These are phyloP conservation scores for Cyclostephanos invisitatus DNA, from an alignment of 108 stramenopile genomes.

Conservation along the genomic window DNA sequence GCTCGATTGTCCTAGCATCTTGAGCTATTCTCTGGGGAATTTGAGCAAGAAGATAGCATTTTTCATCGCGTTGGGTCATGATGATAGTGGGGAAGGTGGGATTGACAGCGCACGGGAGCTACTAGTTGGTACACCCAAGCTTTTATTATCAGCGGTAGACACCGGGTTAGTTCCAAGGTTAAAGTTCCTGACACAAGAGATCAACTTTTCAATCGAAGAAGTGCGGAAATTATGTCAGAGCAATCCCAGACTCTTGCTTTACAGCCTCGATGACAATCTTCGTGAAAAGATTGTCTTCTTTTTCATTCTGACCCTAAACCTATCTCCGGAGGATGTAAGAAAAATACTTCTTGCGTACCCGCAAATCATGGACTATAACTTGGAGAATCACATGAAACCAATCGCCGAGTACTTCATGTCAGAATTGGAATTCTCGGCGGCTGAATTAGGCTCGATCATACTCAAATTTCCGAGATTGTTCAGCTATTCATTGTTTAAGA, in stretches of 20 bases:
- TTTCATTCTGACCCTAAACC: constrained; percentile 69
- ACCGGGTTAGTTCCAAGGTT: constrained; percentile 65
- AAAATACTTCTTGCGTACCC: constrained; percentile 70
- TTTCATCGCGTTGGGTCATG: constrained; percentile 66
- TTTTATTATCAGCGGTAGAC: constrained; percentile 58
- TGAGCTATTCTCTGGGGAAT: constrained; percentile 65
- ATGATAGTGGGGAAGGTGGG: constrained; percentile 18
- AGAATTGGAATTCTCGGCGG: constrained; percentile 60
- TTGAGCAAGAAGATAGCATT: constrained; percentile 62
- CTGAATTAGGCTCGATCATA: constrained; percentile 63
- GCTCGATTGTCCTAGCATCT: constrained; percentile 59
- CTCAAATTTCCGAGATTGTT: constrained; percentile 72
- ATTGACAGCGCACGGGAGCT: constrained; percentile 53
- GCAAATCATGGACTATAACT: constrained; percentile 69
- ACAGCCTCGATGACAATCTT: constrained; percentile 72
- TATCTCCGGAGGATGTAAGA: constrained; percentile 60
- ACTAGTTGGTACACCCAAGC: constrained; percentile 58
- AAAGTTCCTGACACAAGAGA: constrained; percentile 61
- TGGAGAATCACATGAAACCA: constrained; percentile 71
- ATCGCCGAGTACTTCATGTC: constrained; percentile 68
- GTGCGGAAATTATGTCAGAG: constrained; percentile 55
- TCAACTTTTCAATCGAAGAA: constrained; percentile 56
- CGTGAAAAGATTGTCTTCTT: constrained; percentile 77
- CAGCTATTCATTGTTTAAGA: constrained; percentile 65
- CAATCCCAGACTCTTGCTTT: constrained; percentile 67